A percentile compares a stretch with the other conserved stretches of the same genome.
phyloP scores from a whole-genome alignment of 2,329 filamentous ascomycete species.

The Penicillium sp. region DNA sequence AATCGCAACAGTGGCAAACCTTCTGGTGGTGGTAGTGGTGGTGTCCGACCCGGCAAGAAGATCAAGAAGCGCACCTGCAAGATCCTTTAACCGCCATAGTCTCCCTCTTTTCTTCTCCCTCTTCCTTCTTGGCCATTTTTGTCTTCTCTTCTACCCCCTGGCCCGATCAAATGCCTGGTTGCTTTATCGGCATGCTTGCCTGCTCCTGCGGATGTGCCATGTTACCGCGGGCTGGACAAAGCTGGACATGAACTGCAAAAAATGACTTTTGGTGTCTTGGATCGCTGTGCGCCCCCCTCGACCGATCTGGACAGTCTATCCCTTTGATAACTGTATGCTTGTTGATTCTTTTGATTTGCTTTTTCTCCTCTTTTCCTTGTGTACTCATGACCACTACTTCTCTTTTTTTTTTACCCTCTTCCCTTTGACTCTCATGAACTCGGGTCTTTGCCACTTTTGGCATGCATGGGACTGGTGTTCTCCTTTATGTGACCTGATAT shows the following conservation, averaged over 20 bases:
- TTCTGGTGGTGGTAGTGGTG: slow-evolving; percentile 46
- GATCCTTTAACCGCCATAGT: slow-evolving; percentile 64
- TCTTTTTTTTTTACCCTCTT: slow-evolving; percentile 19
- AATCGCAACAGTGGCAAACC: slow-evolving; percentile 26
- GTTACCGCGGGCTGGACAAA: slow-evolving; percentile 30
- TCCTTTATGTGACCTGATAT: slow-evolving; percentile 33
- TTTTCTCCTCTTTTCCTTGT: slow-evolving; percentile 16
- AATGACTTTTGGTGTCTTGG: slow-evolving; percentile 18
- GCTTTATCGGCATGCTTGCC: slow-evolving; percentile 36
- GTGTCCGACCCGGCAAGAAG: slow-evolving; percentile 56
- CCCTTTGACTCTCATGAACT: slow-evolving; percentile 39
- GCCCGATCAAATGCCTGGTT: slow-evolving; percentile 41
- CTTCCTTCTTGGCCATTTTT: slow-evolving; percentile 21
- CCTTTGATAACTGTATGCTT: slow-evolving; percentile 8
- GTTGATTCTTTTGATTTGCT: slow-evolving; percentile 11
- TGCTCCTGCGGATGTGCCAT: slow-evolving; percentile 30
- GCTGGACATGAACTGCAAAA: slow-evolving; percentile 30
- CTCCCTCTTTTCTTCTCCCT: slow-evolving; percentile 16
- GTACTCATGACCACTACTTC: slow-evolving; percentile 25
- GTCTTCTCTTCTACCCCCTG: slow-evolving; percentile 20
- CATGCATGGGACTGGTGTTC: slow-evolving; percentile 47
- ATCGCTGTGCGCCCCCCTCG: slow-evolving; percentile 28
- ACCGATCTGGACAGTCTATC: slow-evolving; percentile 15
- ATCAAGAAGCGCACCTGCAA: slow-evolving; percentile 85
- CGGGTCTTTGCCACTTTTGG: slow-evolving; percentile 36